These are phyloP conservation scores for Cantharellus anzutake DNA, from an alignment of 768 basidiomycete genomes.

Conservation along the genomic window DNA sequence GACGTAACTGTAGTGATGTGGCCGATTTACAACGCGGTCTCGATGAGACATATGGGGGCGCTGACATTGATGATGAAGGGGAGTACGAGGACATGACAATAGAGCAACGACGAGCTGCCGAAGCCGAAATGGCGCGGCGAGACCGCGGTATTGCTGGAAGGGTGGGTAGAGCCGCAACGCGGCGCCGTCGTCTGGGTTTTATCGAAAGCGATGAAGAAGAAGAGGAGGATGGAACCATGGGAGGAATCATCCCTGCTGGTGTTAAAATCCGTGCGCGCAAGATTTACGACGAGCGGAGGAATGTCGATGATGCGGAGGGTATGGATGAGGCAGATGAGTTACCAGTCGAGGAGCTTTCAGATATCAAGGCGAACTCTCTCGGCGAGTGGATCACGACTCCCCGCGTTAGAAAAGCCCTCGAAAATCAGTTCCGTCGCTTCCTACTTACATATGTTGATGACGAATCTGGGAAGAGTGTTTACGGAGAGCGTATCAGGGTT, in stretches of 20 bases:
- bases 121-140: conserved; percentile 70
- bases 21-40: conserved; percentile 11
- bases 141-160: conserved; percentile 59
- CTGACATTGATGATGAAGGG: conserved; percentile 62
- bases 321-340: conserved; percentile 85
- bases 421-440: conserved; percentile 86
- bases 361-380: conserved; percentile 94
- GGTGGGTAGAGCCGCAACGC: conserved; percentile 54
- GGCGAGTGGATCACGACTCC: conserved; percentile 95
- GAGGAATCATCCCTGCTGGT: conserved; percentile 28
- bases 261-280: conserved; percentile 71
- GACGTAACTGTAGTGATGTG: neutral
- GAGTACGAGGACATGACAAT: conserved; percentile 47
- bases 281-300: conserved; percentile 85
- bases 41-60: conserved; percentile 75
- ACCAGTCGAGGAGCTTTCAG: conserved; percentile 86
- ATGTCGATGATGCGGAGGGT: conserved; percentile 81
- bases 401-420: conserved; percentile 74
- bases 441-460: conserved; percentile 82
- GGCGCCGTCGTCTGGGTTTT: conserved; percentile 75
- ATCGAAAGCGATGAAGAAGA: conserved; percentile 65
- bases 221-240: conserved; percentile 26
- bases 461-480: conserved; percentile 77
- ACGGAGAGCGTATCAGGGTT: conserved; percentile 81
- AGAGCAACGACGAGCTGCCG: conserved; percentile 59